Conservation (phyloP, 805 yeast species). For the Grigorovia yakushimaensis region DNA sequence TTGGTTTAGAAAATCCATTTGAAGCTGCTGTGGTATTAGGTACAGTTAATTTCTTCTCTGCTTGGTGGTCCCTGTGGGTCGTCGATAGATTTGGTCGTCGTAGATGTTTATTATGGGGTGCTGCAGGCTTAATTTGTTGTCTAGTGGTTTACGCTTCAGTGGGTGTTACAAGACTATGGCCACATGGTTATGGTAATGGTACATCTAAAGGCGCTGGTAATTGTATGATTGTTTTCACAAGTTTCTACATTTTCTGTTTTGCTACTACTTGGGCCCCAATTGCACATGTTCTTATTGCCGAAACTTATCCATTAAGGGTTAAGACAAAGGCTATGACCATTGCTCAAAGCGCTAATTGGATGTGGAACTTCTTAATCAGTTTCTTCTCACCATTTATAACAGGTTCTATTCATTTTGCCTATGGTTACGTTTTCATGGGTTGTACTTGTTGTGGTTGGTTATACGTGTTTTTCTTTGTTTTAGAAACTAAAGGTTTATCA, state of each 20-base stretch:
- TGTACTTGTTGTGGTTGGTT: slow-evolving; percentile 44
- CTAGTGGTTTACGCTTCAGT: slow-evolving; percentile 45
- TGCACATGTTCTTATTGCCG: slow-evolving; percentile 55
- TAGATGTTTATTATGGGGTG: slow-evolving; percentile 38
- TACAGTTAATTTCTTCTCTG: slow-evolving; percentile 49
- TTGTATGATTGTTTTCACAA: slow-evolving; percentile 62
- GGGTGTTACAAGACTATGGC: slow-evolving; percentile 42
- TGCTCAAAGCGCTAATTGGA: slow-evolving; percentile 54
- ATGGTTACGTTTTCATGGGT: slow-evolving; percentile 54
- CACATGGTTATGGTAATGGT: slow-evolving; percentile 33
- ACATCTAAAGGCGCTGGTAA: slow-evolving; percentile 47
- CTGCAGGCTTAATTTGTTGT: slow-evolving; percentile 39
- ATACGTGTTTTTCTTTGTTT: slow-evolving; percentile 60
- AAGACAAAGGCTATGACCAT: slow-evolving; percentile 48
- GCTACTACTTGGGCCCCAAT: slow-evolving; percentile 74
- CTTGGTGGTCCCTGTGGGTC: slow-evolving; percentile 42
- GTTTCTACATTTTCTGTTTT: slow-evolving; percentile 61
- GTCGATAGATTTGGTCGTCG: slow-evolving; percentile 50
- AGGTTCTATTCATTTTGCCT: slow-evolving; percentile 50
- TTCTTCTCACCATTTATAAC: slow-evolving; percentile 67
- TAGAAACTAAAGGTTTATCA: slow-evolving; percentile 70
- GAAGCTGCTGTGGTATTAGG: slow-evolving; percentile 52
- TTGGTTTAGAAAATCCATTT: slow-evolving; percentile 50
- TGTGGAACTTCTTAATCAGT: slow-evolving; percentile 60
- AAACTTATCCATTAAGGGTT: slow-evolving; percentile 63